Percentiles rank a stretch among this genome's conserved stretches.
phyloP scores from a whole-genome alignment of 1,139 yeast species.

The Spathaspora jeffriesii region DNA sequence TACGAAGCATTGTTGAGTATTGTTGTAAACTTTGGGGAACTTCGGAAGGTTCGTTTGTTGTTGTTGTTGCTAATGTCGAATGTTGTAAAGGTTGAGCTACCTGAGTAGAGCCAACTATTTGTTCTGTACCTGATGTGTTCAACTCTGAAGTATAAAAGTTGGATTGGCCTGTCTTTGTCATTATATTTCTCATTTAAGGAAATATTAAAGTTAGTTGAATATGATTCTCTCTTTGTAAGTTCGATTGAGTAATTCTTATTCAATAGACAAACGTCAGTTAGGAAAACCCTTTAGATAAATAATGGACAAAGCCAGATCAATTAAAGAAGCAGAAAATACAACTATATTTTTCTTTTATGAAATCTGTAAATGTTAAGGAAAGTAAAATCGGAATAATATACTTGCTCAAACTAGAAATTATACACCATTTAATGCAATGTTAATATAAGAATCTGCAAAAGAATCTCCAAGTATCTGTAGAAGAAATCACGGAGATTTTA shows the following conservation, averaged over 20 bases:
- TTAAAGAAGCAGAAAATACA: neutral
- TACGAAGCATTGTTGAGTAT: slow-evolving; percentile 6
- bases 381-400: neutral
- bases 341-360: neutral
- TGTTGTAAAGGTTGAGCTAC: slow-evolving; percentile 8
- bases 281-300: neutral
- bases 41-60: slow-evolving; percentile 6
- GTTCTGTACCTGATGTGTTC: slow-evolving; percentile 10
- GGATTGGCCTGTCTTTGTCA: slow-evolving; percentile 13
- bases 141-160: slow-evolving; percentile 15
- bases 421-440: neutral
- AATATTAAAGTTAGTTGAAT: neutral
- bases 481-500: slow-evolving; percentile 1
- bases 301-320: neutral
- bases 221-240: neutral
- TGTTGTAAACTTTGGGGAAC: slow-evolving; percentile 7
- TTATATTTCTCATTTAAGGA: slow-evolving; percentile 13
- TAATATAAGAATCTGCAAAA: neutral
- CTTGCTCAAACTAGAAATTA: neutral
- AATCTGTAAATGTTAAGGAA: neutral
- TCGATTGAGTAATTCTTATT: neutral
- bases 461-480: slow-evolving; percentile 2
- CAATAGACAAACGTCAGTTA: neutral
- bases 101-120: slow-evolving; percentile 6
- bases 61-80: slow-evolving; percentile 4